These are phyloP conservation scores for Teunomyces cretensis DNA, from an alignment of 805 yeast species.

Conservation along the genomic window DNA sequence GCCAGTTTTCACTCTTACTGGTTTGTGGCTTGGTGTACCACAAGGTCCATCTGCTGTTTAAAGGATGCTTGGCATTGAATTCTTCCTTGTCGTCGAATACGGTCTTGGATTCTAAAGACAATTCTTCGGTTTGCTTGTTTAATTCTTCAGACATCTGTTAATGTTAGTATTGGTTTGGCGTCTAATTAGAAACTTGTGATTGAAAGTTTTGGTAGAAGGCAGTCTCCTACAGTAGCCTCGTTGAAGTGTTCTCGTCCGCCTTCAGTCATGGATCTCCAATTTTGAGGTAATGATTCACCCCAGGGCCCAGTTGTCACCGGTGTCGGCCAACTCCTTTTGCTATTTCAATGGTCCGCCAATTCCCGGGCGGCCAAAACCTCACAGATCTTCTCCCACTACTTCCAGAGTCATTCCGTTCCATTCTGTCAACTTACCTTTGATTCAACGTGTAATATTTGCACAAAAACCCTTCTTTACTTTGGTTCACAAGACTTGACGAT, in stretches of 20 bases:
- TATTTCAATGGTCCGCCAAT: background rate
- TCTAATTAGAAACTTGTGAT: background rate
- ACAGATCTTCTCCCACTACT: no score
- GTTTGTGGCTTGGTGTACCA: slow-evolving; percentile 97
- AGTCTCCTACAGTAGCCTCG: no score
- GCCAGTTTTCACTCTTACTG: slow-evolving; percentile 80
- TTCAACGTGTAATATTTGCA: slow-evolving; percentile 3
- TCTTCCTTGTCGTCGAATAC: slow-evolving; percentile 61
- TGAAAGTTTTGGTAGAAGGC: background rate
- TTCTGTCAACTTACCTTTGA: background rate
- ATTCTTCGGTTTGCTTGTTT: slow-evolving; percentile 43
- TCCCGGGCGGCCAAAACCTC: background rate
- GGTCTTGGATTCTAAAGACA: slow-evolving; percentile 46
- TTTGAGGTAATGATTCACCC: background rate
- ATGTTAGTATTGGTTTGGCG: slow-evolving; percentile 8
- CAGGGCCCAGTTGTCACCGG: background rate
- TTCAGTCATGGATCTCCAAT: background rate
- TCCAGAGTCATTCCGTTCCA: background rate
- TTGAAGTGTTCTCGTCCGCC: no score
- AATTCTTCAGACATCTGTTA: slow-evolving; percentile 44
- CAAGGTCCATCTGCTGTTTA: slow-evolving; percentile 88
- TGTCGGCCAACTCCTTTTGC: background rate
- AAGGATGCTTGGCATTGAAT: slow-evolving; percentile 82
- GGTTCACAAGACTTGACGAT: slow-evolving; percentile 12
- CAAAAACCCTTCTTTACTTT: slow-evolving; percentile 2